These are phyloP conservation scores for Termitomyces sp. DNA, from an alignment of 768 basidiomycete genomes.

Conservation along the genomic window DNA sequence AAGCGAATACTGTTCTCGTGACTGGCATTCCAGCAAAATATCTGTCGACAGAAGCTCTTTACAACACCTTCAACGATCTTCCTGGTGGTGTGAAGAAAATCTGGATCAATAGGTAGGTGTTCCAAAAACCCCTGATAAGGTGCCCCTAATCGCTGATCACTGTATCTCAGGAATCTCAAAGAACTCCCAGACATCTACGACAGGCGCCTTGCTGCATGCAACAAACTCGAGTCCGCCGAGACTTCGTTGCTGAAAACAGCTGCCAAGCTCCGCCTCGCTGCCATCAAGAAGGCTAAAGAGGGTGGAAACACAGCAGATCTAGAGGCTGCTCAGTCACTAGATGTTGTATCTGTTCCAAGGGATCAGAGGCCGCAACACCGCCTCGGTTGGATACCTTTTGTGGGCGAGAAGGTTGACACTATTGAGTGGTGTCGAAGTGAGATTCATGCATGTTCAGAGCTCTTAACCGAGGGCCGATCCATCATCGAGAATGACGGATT, in stretches of 20 bases:
- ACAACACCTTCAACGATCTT: conserved; percentile 66
- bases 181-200: conserved; percentile 82
- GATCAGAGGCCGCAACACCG: conserved; percentile 77
- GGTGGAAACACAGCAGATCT: conserved; percentile 18
- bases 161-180: conserved; percentile 61
- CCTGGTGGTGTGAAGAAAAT: conserved; percentile 89
- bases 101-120: conserved; percentile 81
- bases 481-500: conserved; percentile 25
- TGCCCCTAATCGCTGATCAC: not conserved
- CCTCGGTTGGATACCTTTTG: conserved; percentile 52
- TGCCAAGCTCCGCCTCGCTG: conserved; percentile 56
- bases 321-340: conserved; percentile 16
- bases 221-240: conserved; percentile 84
- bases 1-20: conserved; percentile 86
- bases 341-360: conserved; percentile 45
- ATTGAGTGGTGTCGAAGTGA: conserved; percentile 86
- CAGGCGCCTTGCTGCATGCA: conserved; percentile 62
- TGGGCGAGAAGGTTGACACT: conserved; percentile 87
- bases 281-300: conserved; percentile 41
- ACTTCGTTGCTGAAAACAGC: conserved; percentile 73
- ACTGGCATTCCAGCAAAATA: conserved; percentile 82
- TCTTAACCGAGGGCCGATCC: conserved; percentile 47
- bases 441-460: conserved; percentile 48
- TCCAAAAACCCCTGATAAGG: not conserved
- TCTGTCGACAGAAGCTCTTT: conserved; percentile 64